Evolutionary conservation across 2,329 filamentous ascomycete species (phyloP).

Genomic region (Xylaria sp.): DNA sequence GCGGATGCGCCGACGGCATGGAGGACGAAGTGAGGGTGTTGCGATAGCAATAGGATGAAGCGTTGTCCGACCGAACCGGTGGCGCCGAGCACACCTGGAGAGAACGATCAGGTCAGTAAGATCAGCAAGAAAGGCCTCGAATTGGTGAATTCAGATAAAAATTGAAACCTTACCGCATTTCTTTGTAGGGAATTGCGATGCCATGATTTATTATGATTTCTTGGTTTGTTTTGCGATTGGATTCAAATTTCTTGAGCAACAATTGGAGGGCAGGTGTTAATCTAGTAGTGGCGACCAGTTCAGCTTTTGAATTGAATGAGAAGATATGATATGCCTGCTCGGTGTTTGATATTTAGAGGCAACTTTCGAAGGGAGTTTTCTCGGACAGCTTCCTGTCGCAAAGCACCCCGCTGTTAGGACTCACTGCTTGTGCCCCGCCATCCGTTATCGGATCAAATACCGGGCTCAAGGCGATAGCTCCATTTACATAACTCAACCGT

Average conservation of each 20-base stretch:
- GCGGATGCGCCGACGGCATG: constrained; percentile 91
- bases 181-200: constrained; percentile 62
- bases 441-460: constrained; percentile 72
- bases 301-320: background rate
- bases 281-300: background rate
- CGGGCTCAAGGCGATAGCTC: constrained; percentile 51
- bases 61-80: constrained; percentile 95
- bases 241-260: background rate
- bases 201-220: constrained; percentile 37
- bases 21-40: constrained; percentile 87
- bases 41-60: constrained; percentile 90
- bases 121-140: background rate
- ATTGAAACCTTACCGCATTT: constrained; percentile 62
- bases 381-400: constrained; percentile 32
- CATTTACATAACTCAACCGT: too few relatives aligned
- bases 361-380: constrained; percentile 23
- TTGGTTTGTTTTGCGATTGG: constrained; percentile 13
- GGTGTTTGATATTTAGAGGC: background rate
- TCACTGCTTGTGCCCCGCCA: constrained; percentile 41
- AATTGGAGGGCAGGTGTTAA: background rate
- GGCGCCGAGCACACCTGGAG: constrained; percentile 78
- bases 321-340: background rate
- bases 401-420: constrained; percentile 38
- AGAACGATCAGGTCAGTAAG: background rate
- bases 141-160: background rate